Conservation (phyloP, 2,329 filamentous ascomycete genomes). For the Elsinoe batatas region DNA sequence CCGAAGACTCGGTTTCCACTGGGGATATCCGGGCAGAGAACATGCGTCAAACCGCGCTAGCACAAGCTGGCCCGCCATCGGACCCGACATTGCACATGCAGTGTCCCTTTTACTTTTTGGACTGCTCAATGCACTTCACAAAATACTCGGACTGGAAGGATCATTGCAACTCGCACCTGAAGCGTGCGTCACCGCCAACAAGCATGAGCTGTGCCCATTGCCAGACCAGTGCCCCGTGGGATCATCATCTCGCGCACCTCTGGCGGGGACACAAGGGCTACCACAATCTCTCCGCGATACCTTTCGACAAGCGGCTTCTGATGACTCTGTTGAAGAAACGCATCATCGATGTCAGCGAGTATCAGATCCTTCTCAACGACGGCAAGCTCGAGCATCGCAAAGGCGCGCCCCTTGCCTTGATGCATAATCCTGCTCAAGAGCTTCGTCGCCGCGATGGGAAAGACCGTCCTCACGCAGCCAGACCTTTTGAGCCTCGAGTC, state of each 20-base stretch:
- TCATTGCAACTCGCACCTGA: not conserved
- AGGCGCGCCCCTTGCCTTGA: not conserved
- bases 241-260: not conserved
- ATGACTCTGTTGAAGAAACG: not conserved
- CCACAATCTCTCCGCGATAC: not conserved
- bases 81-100: not conserved
- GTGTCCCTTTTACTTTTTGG: not conserved
- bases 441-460: not conserved
- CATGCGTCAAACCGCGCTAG: not conserved
- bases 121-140: not conserved
- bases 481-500: no score
- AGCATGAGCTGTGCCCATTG: not conserved
- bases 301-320: not conserved
- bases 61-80: no score
- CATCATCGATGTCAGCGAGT: not conserved
- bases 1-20: not conserved
- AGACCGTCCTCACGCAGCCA: not conserved
- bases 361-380: not conserved
- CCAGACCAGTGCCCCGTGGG: not conserved
- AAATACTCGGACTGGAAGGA: not conserved
- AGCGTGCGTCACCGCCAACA: not conserved
- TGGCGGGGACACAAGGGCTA: not conserved
- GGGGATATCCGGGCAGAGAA: not conserved
- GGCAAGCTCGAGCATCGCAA: not conserved
- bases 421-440: not conserved